phyloP scores from a whole-genome alignment of 83 land plant genomes.

The Picea mariana region DNA sequence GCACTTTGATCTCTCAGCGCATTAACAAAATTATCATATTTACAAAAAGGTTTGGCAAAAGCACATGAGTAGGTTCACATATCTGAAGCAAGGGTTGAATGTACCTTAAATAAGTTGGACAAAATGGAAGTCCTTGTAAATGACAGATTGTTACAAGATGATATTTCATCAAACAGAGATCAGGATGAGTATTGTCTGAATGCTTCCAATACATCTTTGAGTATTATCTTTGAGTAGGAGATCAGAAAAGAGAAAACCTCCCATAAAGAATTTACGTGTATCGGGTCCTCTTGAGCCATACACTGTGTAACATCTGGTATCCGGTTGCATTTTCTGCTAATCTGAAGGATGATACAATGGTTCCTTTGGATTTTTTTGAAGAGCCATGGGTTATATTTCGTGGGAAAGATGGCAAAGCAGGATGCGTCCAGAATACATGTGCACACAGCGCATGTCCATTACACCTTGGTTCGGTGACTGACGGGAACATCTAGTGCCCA shows the following conservation, averaged over 20 bases:
- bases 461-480: conserved; percentile 86
- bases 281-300: conserved; percentile 88
- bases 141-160: conserved; percentile 68
- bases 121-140: conserved; percentile 86
- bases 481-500: conserved; percentile 94
- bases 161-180: conserved; percentile 16
- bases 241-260: conserved; percentile 25
- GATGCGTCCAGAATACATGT: conserved; percentile 92
- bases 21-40: too few species aligned
- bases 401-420: conserved; percentile 91
- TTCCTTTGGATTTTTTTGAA: conserved; percentile 95
- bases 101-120: conserved; percentile 81
- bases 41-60: too few species aligned
- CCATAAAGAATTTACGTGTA: conserved; percentile 49
- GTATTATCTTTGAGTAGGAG: conserved; percentile 27
- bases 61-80: conserved; percentile 99
- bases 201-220: conserved; percentile 21
- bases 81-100: conserved; percentile 92
- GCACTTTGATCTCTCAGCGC: too few species aligned
- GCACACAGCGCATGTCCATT: conserved; percentile 99
- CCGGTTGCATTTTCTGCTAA: conserved; percentile 89
- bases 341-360: conserved; percentile 79
- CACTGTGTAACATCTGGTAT: conserved; percentile 91
- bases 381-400: conserved; percentile 96
- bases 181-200: conserved; percentile 15